Conservation (phyloP, 257 asterid genomes). For the Agastache rugosa region DNA sequence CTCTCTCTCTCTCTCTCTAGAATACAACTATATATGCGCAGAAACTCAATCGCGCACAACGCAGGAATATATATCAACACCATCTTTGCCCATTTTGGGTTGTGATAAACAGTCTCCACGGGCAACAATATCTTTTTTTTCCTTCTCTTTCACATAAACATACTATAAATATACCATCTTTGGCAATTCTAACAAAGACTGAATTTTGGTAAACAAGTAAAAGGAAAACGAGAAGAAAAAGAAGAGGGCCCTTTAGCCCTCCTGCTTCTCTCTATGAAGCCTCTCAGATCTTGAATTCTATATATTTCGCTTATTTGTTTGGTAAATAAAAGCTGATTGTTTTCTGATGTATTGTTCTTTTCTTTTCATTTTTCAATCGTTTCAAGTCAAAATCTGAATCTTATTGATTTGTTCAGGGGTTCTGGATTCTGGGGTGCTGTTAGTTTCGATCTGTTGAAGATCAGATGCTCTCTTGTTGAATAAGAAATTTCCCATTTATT, state of each 20-base stretch:
- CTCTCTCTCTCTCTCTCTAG: slow-evolving; percentile 32
- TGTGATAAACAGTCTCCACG: slow-evolving; percentile 41
- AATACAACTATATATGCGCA: slow-evolving; percentile 16
- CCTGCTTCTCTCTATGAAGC: slow-evolving; percentile 72
- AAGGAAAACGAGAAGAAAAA: slow-evolving; percentile 50
- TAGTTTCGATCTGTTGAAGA: slow-evolving; percentile 64
- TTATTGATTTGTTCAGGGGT: slow-evolving; percentile 41
- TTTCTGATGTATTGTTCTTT: slow-evolving; percentile 22
- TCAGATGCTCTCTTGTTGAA: slow-evolving; percentile 53
- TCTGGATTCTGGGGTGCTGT: slow-evolving; percentile 51
- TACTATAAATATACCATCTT: slow-evolving; percentile 43
- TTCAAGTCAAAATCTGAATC: slow-evolving; percentile 43
- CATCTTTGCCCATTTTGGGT: slow-evolving; percentile 37
- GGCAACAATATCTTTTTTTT: slow-evolving; percentile 37
- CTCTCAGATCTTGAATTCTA: slow-evolving; percentile 66
- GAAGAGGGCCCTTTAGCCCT: slow-evolving; percentile 66
- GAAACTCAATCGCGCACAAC: slow-evolving; percentile 22
- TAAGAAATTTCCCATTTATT: slow-evolving; percentile 38
- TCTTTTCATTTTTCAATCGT: background rate
- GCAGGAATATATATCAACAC: slow-evolving; percentile 30
- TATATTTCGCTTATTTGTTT: slow-evolving; percentile 45
- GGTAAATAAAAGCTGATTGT: slow-evolving; percentile 41
- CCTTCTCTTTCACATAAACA: slow-evolving; percentile 41
- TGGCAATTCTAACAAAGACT: slow-evolving; percentile 50
- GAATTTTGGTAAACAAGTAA: slow-evolving; percentile 47